phyloP scores from a whole-genome alignment of 176 grass and related monocot genomes.

The Aegilops sharonensis region DNA sequence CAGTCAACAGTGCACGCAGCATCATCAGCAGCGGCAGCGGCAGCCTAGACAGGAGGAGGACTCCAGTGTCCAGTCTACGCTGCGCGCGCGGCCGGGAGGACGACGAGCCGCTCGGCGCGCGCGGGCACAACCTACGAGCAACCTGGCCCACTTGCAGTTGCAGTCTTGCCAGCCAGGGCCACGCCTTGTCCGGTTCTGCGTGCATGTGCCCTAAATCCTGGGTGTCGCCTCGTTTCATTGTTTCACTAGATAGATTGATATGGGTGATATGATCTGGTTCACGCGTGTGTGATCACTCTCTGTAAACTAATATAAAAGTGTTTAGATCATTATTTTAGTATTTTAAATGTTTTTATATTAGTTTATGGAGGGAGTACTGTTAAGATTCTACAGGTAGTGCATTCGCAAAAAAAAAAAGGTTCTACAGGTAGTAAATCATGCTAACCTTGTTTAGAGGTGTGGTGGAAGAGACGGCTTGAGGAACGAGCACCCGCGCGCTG shows the following conservation, averaged over 20 bases:
- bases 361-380: too few species aligned
- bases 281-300: too few species aligned
- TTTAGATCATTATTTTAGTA: too few species aligned
- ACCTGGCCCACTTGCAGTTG: not conserved
- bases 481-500: not conserved
- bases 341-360: too few species aligned
- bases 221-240: not conserved
- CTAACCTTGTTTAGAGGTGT: not conserved
- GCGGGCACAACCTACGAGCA: not conserved
- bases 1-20: slow-evolving; percentile 9
- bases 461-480: not conserved
- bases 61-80: not conserved
- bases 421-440: not conserved
- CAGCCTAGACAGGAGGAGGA: slow-evolving; percentile 18
- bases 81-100: not conserved
- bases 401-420: too few species aligned
- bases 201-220: not conserved
- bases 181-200: not conserved
- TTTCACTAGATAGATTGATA: not conserved
- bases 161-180: not conserved
- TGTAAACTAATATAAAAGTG: too few species aligned
- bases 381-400: too few species aligned
- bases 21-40: not conserved
- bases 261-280: too few species aligned
- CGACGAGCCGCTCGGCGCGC: not conserved